phyloP scores from a whole-genome alignment of 1,284 basidiomycete genomes.

The Porogramme epimiltina region DNA sequence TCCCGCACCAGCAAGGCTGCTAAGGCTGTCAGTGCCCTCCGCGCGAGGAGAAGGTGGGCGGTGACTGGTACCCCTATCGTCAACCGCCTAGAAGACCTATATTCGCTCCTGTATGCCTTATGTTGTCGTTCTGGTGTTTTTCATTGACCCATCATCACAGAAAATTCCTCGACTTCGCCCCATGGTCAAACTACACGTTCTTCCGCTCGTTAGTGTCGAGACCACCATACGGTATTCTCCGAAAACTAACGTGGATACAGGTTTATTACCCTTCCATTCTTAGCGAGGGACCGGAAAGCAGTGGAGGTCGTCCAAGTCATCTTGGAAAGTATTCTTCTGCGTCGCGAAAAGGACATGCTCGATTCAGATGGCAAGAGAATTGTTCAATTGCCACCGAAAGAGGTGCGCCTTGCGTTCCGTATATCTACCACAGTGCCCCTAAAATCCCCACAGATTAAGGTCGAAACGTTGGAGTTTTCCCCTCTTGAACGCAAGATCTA shows the following conservation, averaged over 20 bases:
- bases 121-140: background rate
- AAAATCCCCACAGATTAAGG: constrained; percentile 42
- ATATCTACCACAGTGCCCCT: background rate
- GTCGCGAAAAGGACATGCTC: constrained; percentile 95
- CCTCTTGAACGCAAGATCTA: constrained; percentile 81
- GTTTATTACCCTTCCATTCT: constrained; percentile 89
- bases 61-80: constrained; percentile 96
- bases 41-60: constrained; percentile 85
- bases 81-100: constrained; percentile 92
- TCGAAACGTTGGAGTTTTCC: constrained; percentile 79
- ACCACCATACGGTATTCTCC: background rate
- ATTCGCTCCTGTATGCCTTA: constrained; percentile 77
- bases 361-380: constrained; percentile 89
- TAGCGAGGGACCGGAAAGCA: constrained; percentile 85
- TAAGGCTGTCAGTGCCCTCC: constrained; percentile 86
- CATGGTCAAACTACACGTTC: constrained; percentile 90
- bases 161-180: constrained; percentile 87
- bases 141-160: constrained; percentile 39
- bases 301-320: constrained; percentile 94
- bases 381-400: constrained; percentile 88
- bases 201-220: constrained; percentile 71
- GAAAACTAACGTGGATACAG: constrained; percentile 37
- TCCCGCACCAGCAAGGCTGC: constrained; percentile 89
- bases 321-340: constrained; percentile 83
- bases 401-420: constrained; percentile 43